Evolutionary conservation across 2,329 filamentous ascomycete genomes (phyloP), one percentile per base, ranked within the genome.

Genomic region (Blastomyces percursus): DNA sequence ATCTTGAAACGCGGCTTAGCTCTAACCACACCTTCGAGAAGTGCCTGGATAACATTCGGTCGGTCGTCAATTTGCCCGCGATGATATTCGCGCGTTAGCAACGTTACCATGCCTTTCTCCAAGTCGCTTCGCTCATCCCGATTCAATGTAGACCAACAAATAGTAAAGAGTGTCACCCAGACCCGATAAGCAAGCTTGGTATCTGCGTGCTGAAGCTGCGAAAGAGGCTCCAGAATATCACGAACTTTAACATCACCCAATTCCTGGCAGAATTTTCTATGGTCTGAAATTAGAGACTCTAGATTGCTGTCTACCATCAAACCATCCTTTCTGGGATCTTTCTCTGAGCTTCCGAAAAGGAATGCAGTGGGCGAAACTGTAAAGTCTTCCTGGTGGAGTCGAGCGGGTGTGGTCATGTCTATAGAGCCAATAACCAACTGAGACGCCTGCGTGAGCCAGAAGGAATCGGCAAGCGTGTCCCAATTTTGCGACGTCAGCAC

Each of bases 11-110:
- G 84, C 0, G 94, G 93, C 77, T 84, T 89, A 1, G 92, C 87
- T 70, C 88, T 89, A 16, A 92, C 90, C 44, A 90, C 88, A 50
- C 91, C 94, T 69, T 96, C 90, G 6, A 99, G 82, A 63, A 99
- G 81, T 8, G 92, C 94, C 70, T 96, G 90, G 2, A 99, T 87
- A 42, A 96, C 95, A 70, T 99, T 99, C 2, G 94, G 95, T 56
- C 95, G 85, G 77, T 91, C 92, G 74, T 97, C 94, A 62, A 97
- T 87, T 72, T 99, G 94, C 60, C 93, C 86, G 65, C 89, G 89
- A 73, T 99, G 94, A 74, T 93, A 97, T 70, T 99, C 95, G 72
- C 96, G 96, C 1, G 93, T 96, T 11, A 99, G 81, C 12, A 99
- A 80, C 2, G 86, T 83, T n/a, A 96, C 90, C 75, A 99, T 85